Conservation (phyloP, 371 early-diverging fungal genomes). For the Saksenaea vasiformis region DNA sequence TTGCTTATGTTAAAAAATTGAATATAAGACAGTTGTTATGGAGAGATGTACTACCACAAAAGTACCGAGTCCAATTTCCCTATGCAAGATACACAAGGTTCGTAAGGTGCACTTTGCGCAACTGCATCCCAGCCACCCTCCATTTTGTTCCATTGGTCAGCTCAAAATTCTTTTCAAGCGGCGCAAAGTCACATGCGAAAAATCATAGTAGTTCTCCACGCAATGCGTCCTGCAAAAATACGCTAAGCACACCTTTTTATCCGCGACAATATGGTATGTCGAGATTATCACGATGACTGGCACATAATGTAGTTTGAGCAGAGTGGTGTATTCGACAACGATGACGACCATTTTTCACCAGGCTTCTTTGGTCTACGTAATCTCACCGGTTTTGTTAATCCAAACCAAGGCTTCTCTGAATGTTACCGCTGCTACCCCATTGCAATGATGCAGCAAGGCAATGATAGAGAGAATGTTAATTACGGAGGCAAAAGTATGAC, state of each 20-base stretch:
- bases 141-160: too few species aligned
- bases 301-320: not conserved
- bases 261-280: not conserved
- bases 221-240: too few species aligned
- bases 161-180: too few species aligned
- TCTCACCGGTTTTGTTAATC: constrained; percentile 38
- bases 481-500: constrained; percentile 83
- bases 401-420: constrained; percentile 58
- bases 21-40: too few species aligned
- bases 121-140: too few species aligned
- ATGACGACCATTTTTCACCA: constrained; percentile 36
- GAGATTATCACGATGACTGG: not conserved
- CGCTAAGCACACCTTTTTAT: not conserved
- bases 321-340: constrained; percentile 28
- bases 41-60: too few species aligned
- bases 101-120: too few species aligned
- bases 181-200: not conserved
- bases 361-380: constrained; percentile 34
- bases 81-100: too few species aligned
- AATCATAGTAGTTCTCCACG: not conserved
- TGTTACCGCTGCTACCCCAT: constrained; percentile 81
- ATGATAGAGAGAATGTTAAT: constrained; percentile 76
- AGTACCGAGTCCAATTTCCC: too few species aligned
- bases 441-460: constrained; percentile 76
- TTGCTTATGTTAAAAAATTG: too few species aligned